Base-by-base conservation (phyloP, 129 eudicot species). In the Kitagawia praeruptora region DNA sequence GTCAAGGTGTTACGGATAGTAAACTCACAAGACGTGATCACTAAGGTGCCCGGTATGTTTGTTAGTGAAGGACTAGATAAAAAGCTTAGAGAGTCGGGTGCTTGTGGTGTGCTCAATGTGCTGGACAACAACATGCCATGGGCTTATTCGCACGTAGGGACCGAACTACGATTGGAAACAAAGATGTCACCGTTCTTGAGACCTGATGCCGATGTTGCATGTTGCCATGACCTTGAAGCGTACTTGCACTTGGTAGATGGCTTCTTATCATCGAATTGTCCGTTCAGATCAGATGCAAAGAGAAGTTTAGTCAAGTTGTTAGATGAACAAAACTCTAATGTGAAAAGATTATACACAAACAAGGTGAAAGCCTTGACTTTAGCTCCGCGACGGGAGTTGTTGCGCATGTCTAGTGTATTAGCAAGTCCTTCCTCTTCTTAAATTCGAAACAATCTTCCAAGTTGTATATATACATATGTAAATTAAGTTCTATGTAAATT, bases 151-250 rank as follows among this genome's bases (percentile, higher is more conserved):
- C 98, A 95, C 44, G 97, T 90, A 2, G 98, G 98, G 42, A 88
- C 89, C 0, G 98, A 95, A 53, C 66, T 95, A 0, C 82, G 86
- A 73, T 89, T 95, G 5, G 98, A 92, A 78, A 83, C 94, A 5
- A 95, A 77, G 78, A 92, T 77, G 85, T 95, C 98, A 14, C 98
- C 98, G 6, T 95, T 81, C 13, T 48, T 95, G 77, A 92, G 80
- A 71, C 91, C 97, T 0, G 73, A 95, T 15, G 97, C 98, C 0
- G 98, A 95, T 41, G 89, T 92, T 31, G 97, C 97, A 1, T 95
- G 98, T 75, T 95, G 98, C 67, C 98, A 95, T 82, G 98, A 95
- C 75, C 81, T 95, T 83, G 98, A 95, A 80, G 97, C 98, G 4
- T 95, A 95, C 81, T 49, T 95, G 53, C 98, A 95, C 64, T 74